Percentiles rank a stretch among this genome's conserved stretches.
phyloP scores from a whole-genome alignment of 148 eudicot genomes.

The Silene uniflora region DNA sequence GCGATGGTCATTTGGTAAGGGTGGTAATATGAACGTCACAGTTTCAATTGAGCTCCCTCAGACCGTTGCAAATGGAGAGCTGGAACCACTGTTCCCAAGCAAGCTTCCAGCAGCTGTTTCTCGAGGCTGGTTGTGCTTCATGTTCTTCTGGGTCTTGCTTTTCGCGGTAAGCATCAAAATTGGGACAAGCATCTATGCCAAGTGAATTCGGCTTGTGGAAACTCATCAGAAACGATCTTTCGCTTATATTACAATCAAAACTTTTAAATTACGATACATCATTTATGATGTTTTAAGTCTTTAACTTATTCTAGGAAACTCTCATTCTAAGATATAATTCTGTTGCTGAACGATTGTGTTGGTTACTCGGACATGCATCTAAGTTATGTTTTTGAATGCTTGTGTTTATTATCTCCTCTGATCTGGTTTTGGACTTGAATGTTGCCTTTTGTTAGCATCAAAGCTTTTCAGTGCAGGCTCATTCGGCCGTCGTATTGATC shows the following conservation, averaged over 20 bases:
- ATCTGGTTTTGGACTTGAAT: too few relatives aligned
- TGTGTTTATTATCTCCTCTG: not conserved
- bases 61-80: constrained; percentile 20
- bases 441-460: too few relatives aligned
- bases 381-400: not conserved
- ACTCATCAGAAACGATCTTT: not conserved
- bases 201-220: constrained; percentile 23
- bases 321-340: not conserved
- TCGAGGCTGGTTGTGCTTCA: constrained; percentile 43
- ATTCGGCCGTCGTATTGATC: not conserved
- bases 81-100: constrained; percentile 32
- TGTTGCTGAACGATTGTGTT: not conserved
- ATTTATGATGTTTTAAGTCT: not conserved
- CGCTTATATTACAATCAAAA: not conserved
- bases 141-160: constrained; percentile 50
- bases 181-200: constrained; percentile 48
- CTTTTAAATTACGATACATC: not conserved
- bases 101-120: constrained; percentile 44
- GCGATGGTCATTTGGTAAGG: constrained; percentile 50
- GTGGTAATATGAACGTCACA: constrained; percentile 40
- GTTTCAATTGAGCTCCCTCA: constrained; percentile 60
- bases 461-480: not conserved
- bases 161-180: constrained; percentile 57
- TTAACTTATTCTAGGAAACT: not conserved
- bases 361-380: not conserved